Percentiles rank a stretch among this genome's conserved stretches.
phyloP scores from a whole-genome alignment of 345 rosid species.

The Eucalyptus leucophloia region DNA sequence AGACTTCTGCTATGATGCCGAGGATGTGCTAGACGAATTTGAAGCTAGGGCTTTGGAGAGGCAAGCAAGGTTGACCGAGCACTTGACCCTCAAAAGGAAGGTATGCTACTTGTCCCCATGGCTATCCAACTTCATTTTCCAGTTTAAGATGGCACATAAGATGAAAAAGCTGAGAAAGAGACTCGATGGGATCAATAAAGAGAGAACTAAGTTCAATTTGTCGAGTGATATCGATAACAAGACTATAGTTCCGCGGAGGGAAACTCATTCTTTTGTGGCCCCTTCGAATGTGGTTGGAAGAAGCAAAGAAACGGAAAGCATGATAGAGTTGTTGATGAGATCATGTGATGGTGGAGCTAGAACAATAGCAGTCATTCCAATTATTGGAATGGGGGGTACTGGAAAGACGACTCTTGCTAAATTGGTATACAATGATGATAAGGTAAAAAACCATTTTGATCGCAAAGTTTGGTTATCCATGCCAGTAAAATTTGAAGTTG shows the following conservation, averaged over 20 bases:
- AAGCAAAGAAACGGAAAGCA: neutral
- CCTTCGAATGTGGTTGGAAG: conserved; percentile 2
- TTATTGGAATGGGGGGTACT: conserved; percentile 8
- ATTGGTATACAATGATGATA: neutral
- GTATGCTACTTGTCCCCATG: neutral
- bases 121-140: neutral
- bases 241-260: neutral
- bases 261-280: conserved; percentile 4
- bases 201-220: neutral
- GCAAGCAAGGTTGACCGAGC: neutral
- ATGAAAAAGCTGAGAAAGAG: neutral
- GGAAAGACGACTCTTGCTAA: conserved; percentile 15
- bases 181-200: neutral
- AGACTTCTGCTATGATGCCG: conserved; percentile 1
- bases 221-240: neutral
- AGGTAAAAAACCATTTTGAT: neutral
- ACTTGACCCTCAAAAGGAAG: neutral
- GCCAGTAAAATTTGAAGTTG: neutral
- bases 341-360: neutral
- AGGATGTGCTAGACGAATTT: conserved; percentile 4
- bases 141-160: neutral
- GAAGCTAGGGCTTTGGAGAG: neutral
- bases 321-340: neutral
- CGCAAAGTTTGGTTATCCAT: neutral
- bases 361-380: neutral